These are phyloP conservation scores for Neurospora sp. DNA, from an alignment of 495 filamentous ascomycete species.

Conservation along the genomic window DNA sequence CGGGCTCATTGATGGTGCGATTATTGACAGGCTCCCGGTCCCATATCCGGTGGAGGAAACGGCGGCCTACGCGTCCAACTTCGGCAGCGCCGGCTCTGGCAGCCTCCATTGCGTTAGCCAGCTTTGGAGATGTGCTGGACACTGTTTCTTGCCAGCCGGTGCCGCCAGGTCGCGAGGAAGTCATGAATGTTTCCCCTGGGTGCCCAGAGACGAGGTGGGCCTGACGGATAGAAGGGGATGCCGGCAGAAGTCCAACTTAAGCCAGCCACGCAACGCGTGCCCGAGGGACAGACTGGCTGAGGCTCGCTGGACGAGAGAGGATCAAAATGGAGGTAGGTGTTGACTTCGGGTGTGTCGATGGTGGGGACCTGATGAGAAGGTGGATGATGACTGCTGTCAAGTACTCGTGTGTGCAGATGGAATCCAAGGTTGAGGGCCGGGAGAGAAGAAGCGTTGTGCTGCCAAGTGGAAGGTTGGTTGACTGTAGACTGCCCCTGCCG, in stretches of 20 bases:
- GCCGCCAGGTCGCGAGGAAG: slow-evolving; percentile 10
- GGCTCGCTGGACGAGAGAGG: neutral
- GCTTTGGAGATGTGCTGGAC: slow-evolving; percentile 18
- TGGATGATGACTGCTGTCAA: neutral
- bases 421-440: neutral
- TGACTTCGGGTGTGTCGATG: neutral
- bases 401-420: neutral
- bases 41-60: slow-evolving; percentile 89
- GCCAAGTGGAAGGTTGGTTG: neutral
- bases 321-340: neutral
- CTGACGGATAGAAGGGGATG: neutral
- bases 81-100: slow-evolving; percentile 29
- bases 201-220: neutral
- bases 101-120: slow-evolving; percentile 30
- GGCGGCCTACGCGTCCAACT: slow-evolving; percentile 43
- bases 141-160: slow-evolving; percentile 21
- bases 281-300: neutral
- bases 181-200: slow-evolving; percentile 7
- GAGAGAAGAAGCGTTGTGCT: neutral
- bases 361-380: neutral
- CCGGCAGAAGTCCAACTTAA: neutral
- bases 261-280: neutral
- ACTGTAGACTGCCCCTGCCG: neutral
- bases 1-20: slow-evolving; percentile 50
- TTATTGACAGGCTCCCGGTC: slow-evolving; percentile 88